phyloP scores from a whole-genome alignment of 345 rosid species.

The Ceriops zippeliana region DNA sequence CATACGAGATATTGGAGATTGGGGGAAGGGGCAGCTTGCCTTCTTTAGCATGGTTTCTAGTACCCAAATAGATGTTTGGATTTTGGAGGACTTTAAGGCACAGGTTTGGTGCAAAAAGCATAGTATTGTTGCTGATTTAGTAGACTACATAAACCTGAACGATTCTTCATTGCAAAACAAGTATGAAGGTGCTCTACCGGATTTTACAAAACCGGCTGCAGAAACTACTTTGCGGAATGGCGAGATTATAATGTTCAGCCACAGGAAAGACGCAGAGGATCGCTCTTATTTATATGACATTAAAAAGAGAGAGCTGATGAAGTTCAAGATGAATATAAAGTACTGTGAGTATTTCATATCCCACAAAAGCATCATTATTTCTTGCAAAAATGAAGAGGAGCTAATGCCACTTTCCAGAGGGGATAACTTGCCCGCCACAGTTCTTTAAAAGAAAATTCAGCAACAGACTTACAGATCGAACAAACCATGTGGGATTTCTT shows the following conservation, averaged over 20 bases:
- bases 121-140: background rate
- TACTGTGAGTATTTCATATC: background rate
- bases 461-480: too few species aligned
- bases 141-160: background rate
- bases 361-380: conserved; percentile 8
- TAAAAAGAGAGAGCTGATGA: background rate
- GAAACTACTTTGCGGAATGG: conserved; percentile 6
- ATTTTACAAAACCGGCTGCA: background rate
- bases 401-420: too few species aligned
- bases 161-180: background rate
- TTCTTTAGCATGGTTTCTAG: background rate
- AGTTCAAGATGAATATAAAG: background rate
- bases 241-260: conserved; percentile 6
- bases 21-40: conserved; percentile 10
- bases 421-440: too few species aligned
- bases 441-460: background rate
- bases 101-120: conserved; percentile 15
- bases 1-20: background rate
- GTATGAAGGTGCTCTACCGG: background rate
- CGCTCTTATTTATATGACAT: conserved; percentile 9
- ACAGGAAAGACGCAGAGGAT: background rate
- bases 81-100: conserved; percentile 10
- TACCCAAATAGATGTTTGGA: conserved; percentile 11
- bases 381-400: conserved; percentile 1
- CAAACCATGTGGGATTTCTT: too few species aligned